A percentile compares a stretch with the other conserved stretches of the same genome.
phyloP scores from a whole-genome alignment of 1,139 yeast genomes.

The Debaryomyces udenii region DNA sequence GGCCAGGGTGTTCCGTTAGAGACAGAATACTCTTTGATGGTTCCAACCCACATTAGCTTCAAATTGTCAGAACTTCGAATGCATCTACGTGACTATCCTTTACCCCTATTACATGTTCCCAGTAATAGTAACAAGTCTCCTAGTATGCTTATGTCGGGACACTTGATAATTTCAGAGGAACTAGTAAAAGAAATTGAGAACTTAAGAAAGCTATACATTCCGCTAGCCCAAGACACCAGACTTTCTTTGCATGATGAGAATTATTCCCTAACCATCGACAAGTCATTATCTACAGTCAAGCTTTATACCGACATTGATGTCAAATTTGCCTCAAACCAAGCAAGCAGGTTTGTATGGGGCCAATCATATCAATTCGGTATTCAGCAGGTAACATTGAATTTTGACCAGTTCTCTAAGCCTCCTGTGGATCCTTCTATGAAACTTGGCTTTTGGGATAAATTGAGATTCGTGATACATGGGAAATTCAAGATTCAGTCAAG shows the following conservation, averaged over 20 bases:
- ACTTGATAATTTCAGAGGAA: slow-evolving; percentile 52
- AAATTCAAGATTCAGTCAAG: slow-evolving; percentile 32
- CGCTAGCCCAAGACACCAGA: slow-evolving; percentile 50
- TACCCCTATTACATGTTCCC: slow-evolving; percentile 55
- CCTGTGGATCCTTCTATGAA: slow-evolving; percentile 67
- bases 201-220: slow-evolving; percentile 63
- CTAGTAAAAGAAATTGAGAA: slow-evolving; percentile 44
- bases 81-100: slow-evolving; percentile 68
- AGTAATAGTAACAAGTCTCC: slow-evolving; percentile 18
- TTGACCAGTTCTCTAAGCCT: slow-evolving; percentile 83
- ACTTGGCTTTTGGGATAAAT: slow-evolving; percentile 63
- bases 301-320: slow-evolving; percentile 65
- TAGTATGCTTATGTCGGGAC: slow-evolving; percentile 46
- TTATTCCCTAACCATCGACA: slow-evolving; percentile 67
- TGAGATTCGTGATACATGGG: slow-evolving; percentile 54
- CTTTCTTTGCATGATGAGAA: slow-evolving; percentile 36
- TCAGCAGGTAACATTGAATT: slow-evolving; percentile 75
- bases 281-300: slow-evolving; percentile 79
- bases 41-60: slow-evolving; percentile 62
- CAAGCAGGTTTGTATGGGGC: slow-evolving; percentile 84
- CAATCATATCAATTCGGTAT: slow-evolving; percentile 82
- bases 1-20: slow-evolving; percentile 86
- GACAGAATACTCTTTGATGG: slow-evolving; percentile 64
- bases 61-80: slow-evolving; percentile 54
- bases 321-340: slow-evolving; percentile 54